Evolutionary conservation across 139 green algal species (phyloP), one percentile per base, ranked within the genome.

Genomic region (Limnomonas spitsbergensis): DNA sequence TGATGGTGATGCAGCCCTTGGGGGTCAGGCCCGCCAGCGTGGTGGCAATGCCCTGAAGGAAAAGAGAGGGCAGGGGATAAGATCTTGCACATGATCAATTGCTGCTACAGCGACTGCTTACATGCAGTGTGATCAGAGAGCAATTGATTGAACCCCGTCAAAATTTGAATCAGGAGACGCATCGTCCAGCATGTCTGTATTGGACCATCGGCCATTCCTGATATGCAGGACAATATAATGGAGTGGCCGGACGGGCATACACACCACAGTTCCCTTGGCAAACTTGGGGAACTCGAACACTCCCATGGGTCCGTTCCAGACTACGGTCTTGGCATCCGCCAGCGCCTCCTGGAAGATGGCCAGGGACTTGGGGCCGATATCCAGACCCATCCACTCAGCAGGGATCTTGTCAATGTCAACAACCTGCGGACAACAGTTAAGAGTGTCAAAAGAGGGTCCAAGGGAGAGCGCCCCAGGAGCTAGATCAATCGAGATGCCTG

Each of bases 281-380:
- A 99, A 99, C 69, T 92, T 92, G 61, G 95, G 92, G 77, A 98
- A 95, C 91, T 99, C 95, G 69, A 99, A 99, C 78, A 98, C 95
- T 40, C 95, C 95, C 92, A 97, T 97, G 68, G 94, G 94, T 73
- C 95, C 96, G 90, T 99, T 99, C 96, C 96, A 99, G 66, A 99
- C 89, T 52, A 99, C 90, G 53, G 93, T 98, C 92, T 98, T 95
- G 89, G 88, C 94, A 52, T 96, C 90, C n/a, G 81, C 76, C 71
- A 99, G 89, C 26, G 88, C 91, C 20, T 88, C 83, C 56, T 95
- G 81, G 91, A 99, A 95, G 4, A 84, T 37, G 86, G 97, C 92
- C 38, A 95, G 78, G 73, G 88, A 94, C 73, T 98, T 91, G 9
- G 96, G 94, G 74, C 96, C 96, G 69, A 98, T 95, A 81, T 99